Evolutionary conservation across 768 basidiomycete species (phyloP).

Genomic region (Russula sp.): DNA sequence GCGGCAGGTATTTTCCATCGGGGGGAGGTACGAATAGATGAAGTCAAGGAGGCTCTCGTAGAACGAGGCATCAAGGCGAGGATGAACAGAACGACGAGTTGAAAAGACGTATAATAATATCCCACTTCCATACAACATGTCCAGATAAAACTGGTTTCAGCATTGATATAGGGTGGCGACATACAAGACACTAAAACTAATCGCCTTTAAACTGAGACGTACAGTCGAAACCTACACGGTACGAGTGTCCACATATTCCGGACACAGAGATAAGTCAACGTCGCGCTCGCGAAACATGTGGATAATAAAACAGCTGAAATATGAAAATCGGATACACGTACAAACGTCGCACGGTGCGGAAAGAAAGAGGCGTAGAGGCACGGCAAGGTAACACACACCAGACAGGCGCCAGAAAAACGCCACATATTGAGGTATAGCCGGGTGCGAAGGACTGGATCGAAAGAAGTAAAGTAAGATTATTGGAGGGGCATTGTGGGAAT

Average conservation of each 20-base stretch:
- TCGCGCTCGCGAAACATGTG: slow-evolving; percentile 5
- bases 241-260: slow-evolving; percentile 12
- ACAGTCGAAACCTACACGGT: slow-evolving; percentile 30
- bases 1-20: slow-evolving; percentile 98
- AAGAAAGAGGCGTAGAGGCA: neutral
- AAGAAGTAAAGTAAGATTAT: slow-evolving; percentile 14
- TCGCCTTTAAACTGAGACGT: slow-evolving; percentile 18
- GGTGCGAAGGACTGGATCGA: neutral
- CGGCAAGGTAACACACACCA: slow-evolving; percentile 6
- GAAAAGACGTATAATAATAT: slow-evolving; percentile 11
- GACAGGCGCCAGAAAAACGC: neutral
- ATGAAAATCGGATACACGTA: slow-evolving; percentile 23
- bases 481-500: neutral
- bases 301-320: slow-evolving; percentile 17
- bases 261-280: slow-evolving; percentile 10
- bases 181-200: slow-evolving; percentile 23
- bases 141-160: slow-evolving; percentile 25
- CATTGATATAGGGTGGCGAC: slow-evolving; percentile 16
- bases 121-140: slow-evolving; percentile 1
- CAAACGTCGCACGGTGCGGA: slow-evolving; percentile 5
- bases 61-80: slow-evolving; percentile 51
- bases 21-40: slow-evolving; percentile 75
- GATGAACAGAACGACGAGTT: neutral
- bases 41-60: slow-evolving; percentile 66
- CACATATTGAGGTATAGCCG: slow-evolving; percentile 19